Evolutionary conservation across 805 yeast species (phyloP).

Genomic region (Metschnikowia proteae): DNA sequence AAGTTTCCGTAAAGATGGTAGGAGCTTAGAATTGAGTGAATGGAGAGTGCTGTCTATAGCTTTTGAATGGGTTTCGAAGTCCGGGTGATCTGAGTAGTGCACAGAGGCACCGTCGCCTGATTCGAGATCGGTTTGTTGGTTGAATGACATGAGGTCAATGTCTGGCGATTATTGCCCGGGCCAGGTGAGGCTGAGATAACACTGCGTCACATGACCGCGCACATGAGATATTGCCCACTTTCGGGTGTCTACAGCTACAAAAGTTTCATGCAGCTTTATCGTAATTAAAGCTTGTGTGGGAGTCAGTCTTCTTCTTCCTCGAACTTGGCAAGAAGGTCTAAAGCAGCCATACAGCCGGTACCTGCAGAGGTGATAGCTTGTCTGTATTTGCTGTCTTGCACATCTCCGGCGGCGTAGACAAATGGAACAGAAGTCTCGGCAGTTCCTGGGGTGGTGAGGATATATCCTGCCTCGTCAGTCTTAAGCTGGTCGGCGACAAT

Average conservation of each 20-base stretch:
- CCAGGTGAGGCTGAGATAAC: background rate
- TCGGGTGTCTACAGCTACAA: background rate
- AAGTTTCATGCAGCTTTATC: background rate
- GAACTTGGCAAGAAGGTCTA: conserved; percentile 55
- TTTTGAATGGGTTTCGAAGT: conserved; percentile 32
- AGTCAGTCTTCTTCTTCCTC: conserved; percentile 22
- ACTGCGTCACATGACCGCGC: conserved; percentile 3
- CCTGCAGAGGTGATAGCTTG: conserved; percentile 99
- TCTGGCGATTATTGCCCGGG: background rate
- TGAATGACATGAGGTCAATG: conserved; percentile 25
- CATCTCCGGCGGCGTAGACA: conserved; percentile 98
- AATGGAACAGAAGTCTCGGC: conserved; percentile 83
- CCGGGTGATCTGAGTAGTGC: conserved; percentile 38
- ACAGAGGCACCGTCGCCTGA: conserved; percentile 11
- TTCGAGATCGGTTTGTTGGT: conserved; percentile 30
- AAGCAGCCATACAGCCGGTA: conserved; percentile 98
- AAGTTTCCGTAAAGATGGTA: conserved; percentile 20
- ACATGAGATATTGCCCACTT: background rate
- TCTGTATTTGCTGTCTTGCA: conserved; percentile 94
- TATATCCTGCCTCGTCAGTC: conserved; percentile 84
- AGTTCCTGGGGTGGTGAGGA: conserved; percentile 86
- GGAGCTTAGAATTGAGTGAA: conserved; percentile 27
- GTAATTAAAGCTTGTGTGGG: conserved; percentile 5
- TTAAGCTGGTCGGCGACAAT: conserved; percentile 76
- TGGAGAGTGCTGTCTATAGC: conserved; percentile 31